These are phyloP conservation scores for Ambrosia hybrid DNA, from an alignment of 140 eudicot species.

Conservation along the genomic window DNA sequence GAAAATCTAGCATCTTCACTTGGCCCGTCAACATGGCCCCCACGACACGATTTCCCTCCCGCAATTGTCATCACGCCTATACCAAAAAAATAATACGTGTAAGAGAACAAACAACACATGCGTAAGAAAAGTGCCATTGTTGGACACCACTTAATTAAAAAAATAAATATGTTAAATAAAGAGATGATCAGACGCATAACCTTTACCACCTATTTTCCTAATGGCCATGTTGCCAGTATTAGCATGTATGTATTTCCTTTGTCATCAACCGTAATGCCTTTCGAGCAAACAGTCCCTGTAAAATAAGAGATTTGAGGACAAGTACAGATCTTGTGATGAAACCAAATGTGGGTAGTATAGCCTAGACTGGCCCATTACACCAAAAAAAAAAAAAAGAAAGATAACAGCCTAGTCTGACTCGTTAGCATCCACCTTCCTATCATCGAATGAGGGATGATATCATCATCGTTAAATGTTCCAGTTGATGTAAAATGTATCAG, in stretches of 20 bases:
- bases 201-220: slow-evolving; percentile 88
- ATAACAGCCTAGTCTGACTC: no score
- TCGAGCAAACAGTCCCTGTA: slow-evolving; percentile 85
- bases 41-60: slow-evolving; percentile 79
- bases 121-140: not conserved
- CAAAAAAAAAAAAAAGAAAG: no score
- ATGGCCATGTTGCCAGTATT: slow-evolving; percentile 85
- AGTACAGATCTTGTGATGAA: slow-evolving; percentile 5
- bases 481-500: no score
- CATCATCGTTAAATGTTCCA: no score
- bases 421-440: no score
- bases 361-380: no score
- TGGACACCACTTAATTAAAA: not conserved
- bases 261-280: slow-evolving; percentile 90
- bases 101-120: not conserved
- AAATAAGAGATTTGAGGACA: slow-evolving; percentile 1
- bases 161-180: not conserved
- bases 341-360: not conserved
- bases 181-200: slow-evolving; percentile 22
- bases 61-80: slow-evolving; percentile 95
- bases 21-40: slow-evolving; percentile 95
- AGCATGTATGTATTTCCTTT: slow-evolving; percentile 87
- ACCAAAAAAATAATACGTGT: not conserved
- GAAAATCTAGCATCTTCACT: slow-evolving; percentile 97
- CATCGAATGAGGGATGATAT: no score